Evolutionary conservation across 371 early-diverging fungal genomes (phyloP), one percentile per base, ranked within the genome.

Genomic region (Circinella minor): DNA sequence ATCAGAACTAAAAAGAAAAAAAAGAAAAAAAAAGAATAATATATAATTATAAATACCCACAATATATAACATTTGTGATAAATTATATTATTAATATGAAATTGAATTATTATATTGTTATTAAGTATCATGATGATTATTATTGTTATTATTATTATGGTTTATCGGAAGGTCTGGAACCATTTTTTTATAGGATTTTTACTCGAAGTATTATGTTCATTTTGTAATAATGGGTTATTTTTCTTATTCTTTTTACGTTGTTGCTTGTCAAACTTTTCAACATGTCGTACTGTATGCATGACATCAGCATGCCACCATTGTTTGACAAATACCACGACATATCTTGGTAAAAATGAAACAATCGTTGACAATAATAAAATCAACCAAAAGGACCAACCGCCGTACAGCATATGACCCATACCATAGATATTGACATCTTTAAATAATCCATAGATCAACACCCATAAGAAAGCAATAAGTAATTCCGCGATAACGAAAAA

Each of bases 321-420:
- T 70, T 81, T 84, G 49, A 88, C 76, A 74, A 88, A 92, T 34
- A 84, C 73, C 20, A 86, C 70, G 0, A 85, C 55, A 74, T 81
- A 95, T 3, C 93, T 83, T 6, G 93, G 90, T 39, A 93, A 70
- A 55, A 94, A 78, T 0, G 91, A 87, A 0, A 89, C 65, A 0
- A 90, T 78, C 27, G 92, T 78, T 0, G 88, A 64, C 17, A 92
- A 64, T 13, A 86, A 57, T 37, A 89, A 67, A 20, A 86, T 86
- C 63, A 93, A 76, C 92, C 95, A 97, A 68, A 96, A 96, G 0
- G 80, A 75, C 11, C 89, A 78, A 13, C 84, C 79, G 8, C 83
- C 73, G 72, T 89, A 90, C 14, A 94, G 80, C 63, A 85, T 78
- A 10, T 74, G 38, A 55, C 84, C 88, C 71, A 90, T 80, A 59